Evolutionary conservation across 768 basidiomycete genomes (phyloP).

Genomic region (Pleurotus sapidus): DNA sequence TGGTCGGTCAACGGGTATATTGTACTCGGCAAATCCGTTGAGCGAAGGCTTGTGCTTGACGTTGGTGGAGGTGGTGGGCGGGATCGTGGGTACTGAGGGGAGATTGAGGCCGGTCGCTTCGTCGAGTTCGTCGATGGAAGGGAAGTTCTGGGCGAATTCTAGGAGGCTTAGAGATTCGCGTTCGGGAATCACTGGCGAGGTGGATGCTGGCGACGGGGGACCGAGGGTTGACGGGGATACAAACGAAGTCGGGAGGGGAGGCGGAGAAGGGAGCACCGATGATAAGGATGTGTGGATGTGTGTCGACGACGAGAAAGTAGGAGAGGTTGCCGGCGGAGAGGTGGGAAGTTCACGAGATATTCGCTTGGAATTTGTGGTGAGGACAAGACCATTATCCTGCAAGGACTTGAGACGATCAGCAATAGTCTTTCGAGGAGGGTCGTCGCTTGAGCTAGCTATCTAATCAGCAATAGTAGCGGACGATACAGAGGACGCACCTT

Average conservation of each 20-base stretch:
- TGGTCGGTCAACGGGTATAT: slow-evolving; percentile 34
- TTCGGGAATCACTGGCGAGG: slow-evolving; percentile 37
- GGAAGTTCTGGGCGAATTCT: slow-evolving; percentile 67
- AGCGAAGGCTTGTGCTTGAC: slow-evolving; percentile 15
- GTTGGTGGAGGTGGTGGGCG: slow-evolving; percentile 15
- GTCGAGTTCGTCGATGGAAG: slow-evolving; percentile 75
- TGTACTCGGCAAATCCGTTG: slow-evolving; percentile 1
- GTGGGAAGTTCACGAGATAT: slow-evolving; percentile 50
- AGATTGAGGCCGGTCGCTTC: slow-evolving; percentile 47
- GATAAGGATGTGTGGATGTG: slow-evolving; percentile 18
- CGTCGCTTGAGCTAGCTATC: slow-evolving; percentile 15
- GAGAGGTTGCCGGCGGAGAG: slow-evolving; percentile 43
- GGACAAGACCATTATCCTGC: slow-evolving; percentile 66
- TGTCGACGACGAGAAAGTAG: slow-evolving; percentile 15
- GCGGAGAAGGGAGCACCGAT: slow-evolving; percentile 16
- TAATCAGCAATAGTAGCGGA: slow-evolving; percentile 8
- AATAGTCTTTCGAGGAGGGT: slow-evolving; percentile 51
- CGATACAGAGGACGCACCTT: slow-evolving; percentile 16
- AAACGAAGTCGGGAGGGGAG: slow-evolving; percentile 39
- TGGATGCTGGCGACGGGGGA: slow-evolving; percentile 71
- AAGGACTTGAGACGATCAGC: slow-evolving; percentile 80
- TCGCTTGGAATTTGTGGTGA: slow-evolving; percentile 50
- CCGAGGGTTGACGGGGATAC: slow-evolving; percentile 71
- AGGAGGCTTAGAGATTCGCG: slow-evolving; percentile 32
- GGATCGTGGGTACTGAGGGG: slow-evolving; percentile 46